Evolutionary conservation across 2,329 filamentous ascomycete genomes (phyloP).

Genomic region (Hypoxylon rubiginosum): DNA sequence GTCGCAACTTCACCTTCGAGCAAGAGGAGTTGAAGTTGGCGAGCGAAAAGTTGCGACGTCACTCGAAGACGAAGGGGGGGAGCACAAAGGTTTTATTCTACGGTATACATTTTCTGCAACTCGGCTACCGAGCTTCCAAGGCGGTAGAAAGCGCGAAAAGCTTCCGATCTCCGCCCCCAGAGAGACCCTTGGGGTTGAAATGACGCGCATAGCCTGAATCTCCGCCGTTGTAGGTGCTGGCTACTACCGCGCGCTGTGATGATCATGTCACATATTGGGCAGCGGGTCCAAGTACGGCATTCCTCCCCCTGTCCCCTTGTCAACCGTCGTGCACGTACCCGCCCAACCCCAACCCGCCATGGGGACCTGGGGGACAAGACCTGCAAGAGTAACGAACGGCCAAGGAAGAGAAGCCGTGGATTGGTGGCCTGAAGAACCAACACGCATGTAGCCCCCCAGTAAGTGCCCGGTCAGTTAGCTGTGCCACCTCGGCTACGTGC

Average conservation of each 20-base stretch:
- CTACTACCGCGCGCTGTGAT: constrained; percentile 20
- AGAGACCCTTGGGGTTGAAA: constrained; percentile 7
- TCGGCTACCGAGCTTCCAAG: constrained; percentile 21
- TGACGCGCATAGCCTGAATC: constrained; percentile 41
- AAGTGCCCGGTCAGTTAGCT: constrained; percentile 19
- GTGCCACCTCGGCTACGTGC: constrained; percentile 24
- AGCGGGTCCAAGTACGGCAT: constrained; percentile 20
- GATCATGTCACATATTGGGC: constrained; percentile 26
- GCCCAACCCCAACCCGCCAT: constrained; percentile 6
- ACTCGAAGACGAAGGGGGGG: constrained; percentile 1
- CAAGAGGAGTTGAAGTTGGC: constrained; percentile 4
- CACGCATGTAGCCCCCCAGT: constrained; percentile 12
- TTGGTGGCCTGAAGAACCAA: neutral
- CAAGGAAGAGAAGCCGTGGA: constrained; percentile 12
- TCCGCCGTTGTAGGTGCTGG: constrained; percentile 9
- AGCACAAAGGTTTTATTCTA: constrained; percentile 22
- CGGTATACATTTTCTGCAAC: neutral
- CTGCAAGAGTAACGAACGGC: no score
- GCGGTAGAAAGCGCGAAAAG: constrained; percentile 14
- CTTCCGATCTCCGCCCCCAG: constrained; percentile 10
- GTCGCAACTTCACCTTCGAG: neutral
- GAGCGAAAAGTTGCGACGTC: neutral
- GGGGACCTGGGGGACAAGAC: no score
- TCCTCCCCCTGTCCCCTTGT: constrained; percentile 15
- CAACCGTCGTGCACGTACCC: constrained; percentile 24